Evolutionary conservation across 2,329 filamentous ascomycete species (phyloP).

Genomic region (Aspergillus calidoustus): DNA sequence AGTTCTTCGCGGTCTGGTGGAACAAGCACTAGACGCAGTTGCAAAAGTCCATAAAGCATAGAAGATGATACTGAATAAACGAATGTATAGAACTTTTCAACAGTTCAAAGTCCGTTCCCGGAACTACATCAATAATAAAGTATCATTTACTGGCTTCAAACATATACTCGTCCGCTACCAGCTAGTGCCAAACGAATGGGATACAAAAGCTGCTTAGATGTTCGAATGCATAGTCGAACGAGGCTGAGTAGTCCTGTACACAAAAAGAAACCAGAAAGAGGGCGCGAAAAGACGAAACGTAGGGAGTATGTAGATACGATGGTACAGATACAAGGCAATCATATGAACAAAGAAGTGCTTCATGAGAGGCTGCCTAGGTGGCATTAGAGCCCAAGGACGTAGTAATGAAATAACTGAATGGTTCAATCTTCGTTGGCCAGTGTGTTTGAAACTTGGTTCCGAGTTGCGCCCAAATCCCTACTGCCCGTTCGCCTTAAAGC

Average conservation of each 20-base stretch:
- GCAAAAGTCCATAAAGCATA: conserved; percentile 29
- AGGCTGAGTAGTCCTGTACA: not conserved
- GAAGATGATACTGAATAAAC: conserved; percentile 11
- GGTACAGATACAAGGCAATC: not conserved
- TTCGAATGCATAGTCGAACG: not conserved
- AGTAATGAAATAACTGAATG: not conserved
- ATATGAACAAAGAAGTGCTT: not conserved
- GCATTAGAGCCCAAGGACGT: not conserved
- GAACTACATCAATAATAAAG: not conserved
- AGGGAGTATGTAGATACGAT: not conserved
- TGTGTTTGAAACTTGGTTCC: conserved; percentile 7
- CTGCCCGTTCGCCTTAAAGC: conserved; percentile 84
- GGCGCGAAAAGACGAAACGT: not conserved
- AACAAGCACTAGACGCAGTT: conserved; percentile 69
- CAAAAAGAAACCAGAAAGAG: not conserved
- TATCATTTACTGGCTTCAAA: not conserved
- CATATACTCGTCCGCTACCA: not conserved
- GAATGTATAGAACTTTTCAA: not conserved
- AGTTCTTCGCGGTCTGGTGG: conserved; percentile 67
- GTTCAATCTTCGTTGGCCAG: conserved; percentile 5
- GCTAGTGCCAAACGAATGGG: not conserved
- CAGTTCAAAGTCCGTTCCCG: not conserved
- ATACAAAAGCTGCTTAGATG: not conserved
- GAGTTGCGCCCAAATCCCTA: conserved; percentile 65
- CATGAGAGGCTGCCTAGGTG: not conserved